phyloP scores from a whole-genome alignment of 371 early-diverging fungal genomes.

The Mucor sp. region DNA sequence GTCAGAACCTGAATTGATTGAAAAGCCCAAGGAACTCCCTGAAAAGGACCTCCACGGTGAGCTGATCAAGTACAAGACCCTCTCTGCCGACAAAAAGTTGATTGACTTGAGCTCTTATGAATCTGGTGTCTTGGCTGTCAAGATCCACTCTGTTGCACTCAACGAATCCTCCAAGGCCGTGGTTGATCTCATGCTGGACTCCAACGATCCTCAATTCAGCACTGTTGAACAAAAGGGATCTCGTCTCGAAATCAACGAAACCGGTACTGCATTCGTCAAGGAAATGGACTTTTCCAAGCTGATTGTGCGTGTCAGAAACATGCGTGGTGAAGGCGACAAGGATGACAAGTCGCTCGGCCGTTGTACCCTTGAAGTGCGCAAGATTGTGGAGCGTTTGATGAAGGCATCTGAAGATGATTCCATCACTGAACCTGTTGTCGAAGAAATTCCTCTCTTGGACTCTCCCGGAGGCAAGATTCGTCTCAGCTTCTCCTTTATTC shows the following conservation, averaged over 20 bases:
- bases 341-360: conserved; percentile 34
- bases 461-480: conserved; percentile 32
- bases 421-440: conserved; percentile 14
- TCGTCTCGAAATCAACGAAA: conserved; percentile 42
- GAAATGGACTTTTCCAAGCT: conserved; percentile 53
- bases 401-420: conserved; percentile 19
- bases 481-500: conserved; percentile 41
- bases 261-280: conserved; percentile 49
- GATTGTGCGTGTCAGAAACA: conserved; percentile 34
- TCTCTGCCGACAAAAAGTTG: conserved; percentile 30
- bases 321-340: conserved; percentile 34
- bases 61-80: conserved; percentile 32
- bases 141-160: conserved; percentile 34
- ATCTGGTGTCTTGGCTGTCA: conserved; percentile 50
- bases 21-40: conserved; percentile 34
- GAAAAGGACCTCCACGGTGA: conserved; percentile 52
- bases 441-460: conserved; percentile 33
- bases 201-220: conserved; percentile 47
- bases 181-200: conserved; percentile 45
- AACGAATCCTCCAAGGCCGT: conserved; percentile 22
- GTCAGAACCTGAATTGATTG: conserved; percentile 32
- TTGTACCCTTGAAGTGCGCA: conserved; percentile 27
- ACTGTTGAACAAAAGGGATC: conserved; percentile 43
- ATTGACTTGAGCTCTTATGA: conserved; percentile 44
- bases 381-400: conserved; percentile 25